Conservation (phyloP, 768 basidiomycete genomes). For the Phlegmacium glaucopus region DNA sequence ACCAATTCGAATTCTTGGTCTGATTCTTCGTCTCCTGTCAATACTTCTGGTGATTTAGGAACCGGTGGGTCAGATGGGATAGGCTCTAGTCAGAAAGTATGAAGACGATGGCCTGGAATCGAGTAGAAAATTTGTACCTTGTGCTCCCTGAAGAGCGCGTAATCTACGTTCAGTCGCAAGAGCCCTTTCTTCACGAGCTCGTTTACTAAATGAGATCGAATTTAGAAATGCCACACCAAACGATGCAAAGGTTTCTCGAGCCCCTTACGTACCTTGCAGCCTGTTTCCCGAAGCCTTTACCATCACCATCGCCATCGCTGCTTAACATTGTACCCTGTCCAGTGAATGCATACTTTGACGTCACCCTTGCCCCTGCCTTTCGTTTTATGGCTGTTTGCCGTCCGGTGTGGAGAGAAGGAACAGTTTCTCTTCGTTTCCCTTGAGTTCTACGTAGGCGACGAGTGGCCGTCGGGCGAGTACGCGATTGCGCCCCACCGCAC, state of each 20-base stretch:
- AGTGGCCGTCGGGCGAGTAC: constrained; percentile 49
- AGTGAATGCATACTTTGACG: constrained; percentile 54
- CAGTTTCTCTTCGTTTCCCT: constrained; percentile 32
- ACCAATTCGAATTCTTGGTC: constrained; percentile 36
- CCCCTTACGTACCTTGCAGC: constrained; percentile 51
- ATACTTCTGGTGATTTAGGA: constrained; percentile 6
- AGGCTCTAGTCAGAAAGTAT: neutral
- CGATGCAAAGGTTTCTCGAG: neutral
- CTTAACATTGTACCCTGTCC: constrained; percentile 42
- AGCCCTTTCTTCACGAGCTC: constrained; percentile 77
- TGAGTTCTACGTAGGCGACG: constrained; percentile 35
- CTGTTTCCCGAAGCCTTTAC: constrained; percentile 68
- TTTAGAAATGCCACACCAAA: neutral
- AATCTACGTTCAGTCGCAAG: constrained; percentile 68
- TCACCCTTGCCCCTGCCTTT: constrained; percentile 71
- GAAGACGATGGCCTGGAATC: neutral
- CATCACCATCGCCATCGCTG: constrained; percentile 44
- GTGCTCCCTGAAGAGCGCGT: constrained; percentile 35
- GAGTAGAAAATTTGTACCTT: constrained; percentile 18
- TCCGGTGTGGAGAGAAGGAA: constrained; percentile 56
- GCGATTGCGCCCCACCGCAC: constrained; percentile 80
- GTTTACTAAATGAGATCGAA: constrained; percentile 46
- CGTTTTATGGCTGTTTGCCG: constrained; percentile 63
- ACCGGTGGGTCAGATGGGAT: constrained; percentile 1
- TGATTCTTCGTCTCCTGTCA: constrained; percentile 21